Evolutionary conservation across 2,329 filamentous ascomycete genomes (phyloP).

Genomic region (Parastagonospora nodorum): DNA sequence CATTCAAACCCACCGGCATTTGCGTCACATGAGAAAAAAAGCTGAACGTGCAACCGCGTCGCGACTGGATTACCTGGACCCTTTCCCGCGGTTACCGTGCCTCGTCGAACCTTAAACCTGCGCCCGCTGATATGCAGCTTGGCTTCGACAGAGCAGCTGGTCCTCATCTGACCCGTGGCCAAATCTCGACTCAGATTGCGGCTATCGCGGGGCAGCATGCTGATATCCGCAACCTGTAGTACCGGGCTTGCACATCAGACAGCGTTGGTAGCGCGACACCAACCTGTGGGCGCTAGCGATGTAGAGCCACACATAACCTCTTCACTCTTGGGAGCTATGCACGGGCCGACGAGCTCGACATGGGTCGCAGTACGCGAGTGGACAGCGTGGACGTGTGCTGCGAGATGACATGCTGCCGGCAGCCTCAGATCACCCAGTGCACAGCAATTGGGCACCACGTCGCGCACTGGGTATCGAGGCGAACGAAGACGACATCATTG

Average conservation of each 20-base stretch:
- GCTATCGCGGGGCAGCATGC: conserved; percentile 24
- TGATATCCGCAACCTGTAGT: conserved; percentile 21
- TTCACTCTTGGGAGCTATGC: conserved; percentile 15
- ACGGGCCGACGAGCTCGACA: conserved; percentile 18
- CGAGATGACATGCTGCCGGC: conserved; percentile 22
- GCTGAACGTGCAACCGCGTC: conserved; percentile 21
- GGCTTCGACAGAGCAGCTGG: no score
- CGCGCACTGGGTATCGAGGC: conserved; percentile 4
- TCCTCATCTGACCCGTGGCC: conserved; percentile 17
- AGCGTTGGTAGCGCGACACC: conserved; percentile 22
- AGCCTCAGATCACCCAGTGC: background rate
- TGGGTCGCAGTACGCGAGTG: conserved; percentile 18
- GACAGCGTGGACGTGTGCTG: conserved; percentile 21
- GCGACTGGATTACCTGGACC: conserved; percentile 24
- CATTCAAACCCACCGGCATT: conserved; percentile 15
- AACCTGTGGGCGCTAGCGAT: conserved; percentile 23
- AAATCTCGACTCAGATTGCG: conserved; percentile 18
- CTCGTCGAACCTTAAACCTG: conserved; percentile 9
- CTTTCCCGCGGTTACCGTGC: conserved; percentile 21
- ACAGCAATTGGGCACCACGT: conserved; percentile 5
- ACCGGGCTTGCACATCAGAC: conserved; percentile 28
- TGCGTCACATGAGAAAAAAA: conserved; percentile 21
- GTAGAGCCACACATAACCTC: conserved; percentile 20
- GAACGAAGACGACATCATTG: conserved; percentile 4
- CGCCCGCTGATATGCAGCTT: background rate